Evolutionary conservation across 495 filamentous ascomycete species (phyloP), one percentile per base, ranked within the genome.

Genomic region (Xanthoparmelia taractica): DNA sequence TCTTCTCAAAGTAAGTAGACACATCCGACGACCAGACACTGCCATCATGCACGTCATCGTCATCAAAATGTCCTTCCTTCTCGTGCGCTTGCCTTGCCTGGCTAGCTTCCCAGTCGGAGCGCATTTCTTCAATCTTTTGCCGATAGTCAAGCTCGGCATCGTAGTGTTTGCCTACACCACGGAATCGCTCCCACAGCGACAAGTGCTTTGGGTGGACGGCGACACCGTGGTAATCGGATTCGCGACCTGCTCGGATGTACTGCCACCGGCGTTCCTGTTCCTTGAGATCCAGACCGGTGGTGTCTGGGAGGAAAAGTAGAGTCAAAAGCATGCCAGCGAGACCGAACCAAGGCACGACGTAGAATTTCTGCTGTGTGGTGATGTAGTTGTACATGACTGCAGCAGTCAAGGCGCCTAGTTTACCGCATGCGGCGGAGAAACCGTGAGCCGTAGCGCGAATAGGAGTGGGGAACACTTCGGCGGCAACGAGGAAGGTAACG

Each of bases 381-480:
- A 96, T 93, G 79, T 96, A 95, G 80, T 90, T 91, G 82, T 91
- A 93, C 36, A 96, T 75, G 3, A 96, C 83, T 4, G 88, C 82
- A 38, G 91, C 90, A n/a, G 87, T 73, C 45, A 96, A 85, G 37
- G 92, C 92, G 66, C 92, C 92, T 0, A 84, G 71, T 73, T 96
- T 96, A 69, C 92, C 92, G 58, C 84, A 77, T 57, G 90, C 91
- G 60, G 92, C 91, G 34, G 88, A 89, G 71, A 96, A 84, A 66
- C 91, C 92, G 78, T 96, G 92, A 54, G 92, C 91, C 41, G 90
- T 90, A 58, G 91, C 91, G 68, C 92, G 89, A 64, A 96, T 86
- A 7, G 90, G 87, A 0, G 91, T 95, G 2, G 92, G 92, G 79
- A 85, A 96, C 15, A 93, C 89, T 72, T 96, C 92, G 34, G 90